Conservation (phyloP, 768 basidiomycete genomes). For the Boletus huronensis region DNA sequence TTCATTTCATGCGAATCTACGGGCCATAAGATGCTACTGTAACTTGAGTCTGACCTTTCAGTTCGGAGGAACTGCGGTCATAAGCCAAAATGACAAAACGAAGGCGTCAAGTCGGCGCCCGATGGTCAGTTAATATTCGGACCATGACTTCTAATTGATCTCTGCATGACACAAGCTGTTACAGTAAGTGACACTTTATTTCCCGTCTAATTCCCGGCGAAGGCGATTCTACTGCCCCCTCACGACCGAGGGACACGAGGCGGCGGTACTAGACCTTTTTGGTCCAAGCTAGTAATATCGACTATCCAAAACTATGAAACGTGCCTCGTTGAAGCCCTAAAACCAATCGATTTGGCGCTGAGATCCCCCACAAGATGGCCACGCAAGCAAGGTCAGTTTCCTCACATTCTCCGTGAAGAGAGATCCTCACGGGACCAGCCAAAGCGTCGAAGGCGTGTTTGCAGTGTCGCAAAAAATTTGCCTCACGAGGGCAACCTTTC, state of each 20-base stretch:
- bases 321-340: neutral
- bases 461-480: constrained; percentile 1
- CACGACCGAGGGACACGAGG: neutral
- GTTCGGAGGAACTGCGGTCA: too few species aligned
- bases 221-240: neutral
- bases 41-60: too few species aligned
- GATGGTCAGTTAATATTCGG: too few species aligned
- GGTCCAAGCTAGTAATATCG: neutral
- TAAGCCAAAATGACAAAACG: too few species aligned
- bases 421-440: neutral
- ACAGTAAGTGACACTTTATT: too few species aligned
- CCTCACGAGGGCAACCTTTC: constrained; percentile 24
- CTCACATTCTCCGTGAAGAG: neutral
- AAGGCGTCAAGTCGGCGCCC: too few species aligned
- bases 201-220: neutral
- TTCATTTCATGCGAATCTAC: too few species aligned
- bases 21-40: too few species aligned
- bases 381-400: constrained; percentile 2
- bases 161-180: too few species aligned
- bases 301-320: neutral
- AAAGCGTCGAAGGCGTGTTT: neutral
- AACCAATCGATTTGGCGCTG: neutral
- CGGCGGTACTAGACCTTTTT: neutral
- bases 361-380: neutral
- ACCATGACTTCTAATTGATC: too few species aligned